Conservation (phyloP, 202 grass and related monocot genomes). For the Zizania palustris region DNA sequence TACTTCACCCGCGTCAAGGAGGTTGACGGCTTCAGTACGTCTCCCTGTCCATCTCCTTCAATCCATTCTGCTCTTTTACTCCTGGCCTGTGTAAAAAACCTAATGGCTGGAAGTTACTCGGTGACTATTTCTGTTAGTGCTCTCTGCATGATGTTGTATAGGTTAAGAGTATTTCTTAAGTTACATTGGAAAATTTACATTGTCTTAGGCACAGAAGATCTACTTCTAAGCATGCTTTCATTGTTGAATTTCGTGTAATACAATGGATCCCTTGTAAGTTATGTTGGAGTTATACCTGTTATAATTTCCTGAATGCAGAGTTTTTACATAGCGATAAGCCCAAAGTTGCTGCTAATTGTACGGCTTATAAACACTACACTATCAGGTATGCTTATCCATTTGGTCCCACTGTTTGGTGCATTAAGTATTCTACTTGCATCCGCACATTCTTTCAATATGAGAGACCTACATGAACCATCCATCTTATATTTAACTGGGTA, state of each 20-base stretch:
- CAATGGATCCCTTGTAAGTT: neutral
- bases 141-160: neutral
- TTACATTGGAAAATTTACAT: neutral
- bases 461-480: neutral
- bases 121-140: neutral
- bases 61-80: too few relatives aligned
- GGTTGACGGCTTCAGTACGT: constrained; percentile 71
- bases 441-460: neutral
- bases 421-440: constrained; percentile 14
- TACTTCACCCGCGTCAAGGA: constrained; percentile 82
- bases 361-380: constrained; percentile 27
- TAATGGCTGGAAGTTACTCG: neutral
- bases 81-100: too few relatives aligned
- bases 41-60: neutral
- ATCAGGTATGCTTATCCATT: constrained; percentile 41
- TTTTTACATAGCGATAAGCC: constrained; percentile 9
- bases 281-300: constrained; percentile 11
- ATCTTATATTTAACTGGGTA: constrained; percentile 6
- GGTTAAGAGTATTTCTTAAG: neutral
- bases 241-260: neutral
- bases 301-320: constrained; percentile 39
- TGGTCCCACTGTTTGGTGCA: constrained; percentile 8
- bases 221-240: neutral
- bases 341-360: constrained; percentile 23
- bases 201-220: neutral